These are phyloP conservation scores for Neophaeococcomyces aloes DNA, from an alignment of 2,329 filamentous ascomycete species.

Conservation along the genomic window DNA sequence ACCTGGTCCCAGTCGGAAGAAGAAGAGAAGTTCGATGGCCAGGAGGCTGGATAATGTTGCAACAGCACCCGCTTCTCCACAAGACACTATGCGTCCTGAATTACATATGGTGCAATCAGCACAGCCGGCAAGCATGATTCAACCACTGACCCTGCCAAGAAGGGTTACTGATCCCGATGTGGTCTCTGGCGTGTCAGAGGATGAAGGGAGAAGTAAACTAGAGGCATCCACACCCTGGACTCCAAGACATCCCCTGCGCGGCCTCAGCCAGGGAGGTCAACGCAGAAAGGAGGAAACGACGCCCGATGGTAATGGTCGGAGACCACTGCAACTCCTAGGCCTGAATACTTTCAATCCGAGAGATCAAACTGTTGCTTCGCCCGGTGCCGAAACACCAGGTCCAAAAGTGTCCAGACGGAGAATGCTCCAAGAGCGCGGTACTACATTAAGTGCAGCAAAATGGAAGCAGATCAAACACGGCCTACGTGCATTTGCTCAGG, in stretches of 20 bases:
- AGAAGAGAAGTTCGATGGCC: slow-evolving; percentile 55
- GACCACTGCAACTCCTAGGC: slow-evolving; percentile 49
- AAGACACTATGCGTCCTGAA: slow-evolving; percentile 29
- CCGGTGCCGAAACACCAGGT: slow-evolving; percentile 17
- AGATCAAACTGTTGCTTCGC: slow-evolving; percentile 8
- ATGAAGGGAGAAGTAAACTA: slow-evolving; percentile 58
- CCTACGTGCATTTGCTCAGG: slow-evolving; percentile 62
- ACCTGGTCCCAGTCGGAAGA: slow-evolving; percentile 45
- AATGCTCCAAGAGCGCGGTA: slow-evolving; percentile 48
- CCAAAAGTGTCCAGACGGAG: slow-evolving; percentile 30
- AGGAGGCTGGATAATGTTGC: slow-evolving; percentile 45
- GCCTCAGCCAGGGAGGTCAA: slow-evolving; percentile 40
- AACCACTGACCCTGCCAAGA: slow-evolving; percentile 27
- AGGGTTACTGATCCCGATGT: slow-evolving; percentile 55
- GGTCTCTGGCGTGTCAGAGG: slow-evolving; percentile 56
- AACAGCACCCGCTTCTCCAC: slow-evolving; percentile 59
- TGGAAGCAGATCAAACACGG: slow-evolving; percentile 92
- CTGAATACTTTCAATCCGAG: slow-evolving; percentile 52
- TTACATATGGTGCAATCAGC: slow-evolving; percentile 37
- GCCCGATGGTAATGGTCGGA: slow-evolving; percentile 49
- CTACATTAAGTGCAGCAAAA: slow-evolving; percentile 64
- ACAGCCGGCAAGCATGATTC: slow-evolving; percentile 33
- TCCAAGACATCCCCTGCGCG: slow-evolving; percentile 49
- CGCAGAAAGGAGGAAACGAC: slow-evolving; percentile 45
- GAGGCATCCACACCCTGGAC: slow-evolving; percentile 46